Evolutionary conservation across 768 basidiomycete genomes (phyloP).

Genomic region (Boletus tylopilopsis): DNA sequence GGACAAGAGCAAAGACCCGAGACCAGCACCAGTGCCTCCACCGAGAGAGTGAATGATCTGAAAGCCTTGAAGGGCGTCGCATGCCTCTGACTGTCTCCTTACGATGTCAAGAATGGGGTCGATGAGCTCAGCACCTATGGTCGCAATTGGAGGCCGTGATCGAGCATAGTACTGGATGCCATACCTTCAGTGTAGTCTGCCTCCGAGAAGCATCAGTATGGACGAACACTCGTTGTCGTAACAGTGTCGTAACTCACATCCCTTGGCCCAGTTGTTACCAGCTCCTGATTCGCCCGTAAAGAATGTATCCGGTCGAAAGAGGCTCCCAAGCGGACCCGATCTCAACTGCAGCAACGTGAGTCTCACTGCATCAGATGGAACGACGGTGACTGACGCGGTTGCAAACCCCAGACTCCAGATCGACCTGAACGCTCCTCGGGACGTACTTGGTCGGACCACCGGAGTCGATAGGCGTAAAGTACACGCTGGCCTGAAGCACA

Average conservation of each 20-base stretch:
- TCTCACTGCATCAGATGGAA: neutral
- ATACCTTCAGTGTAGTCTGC: slow-evolving; percentile 86
- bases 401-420: slow-evolving; percentile 86
- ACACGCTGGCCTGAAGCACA: slow-evolving; percentile 62
- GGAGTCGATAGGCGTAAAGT: slow-evolving; percentile 69
- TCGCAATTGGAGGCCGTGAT: neutral
- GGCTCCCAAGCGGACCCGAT: slow-evolving; percentile 60
- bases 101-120: slow-evolving; percentile 82
- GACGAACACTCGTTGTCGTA: slow-evolving; percentile 1
- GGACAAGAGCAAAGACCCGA: slow-evolving; percentile 75
- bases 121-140: slow-evolving; percentile 81
- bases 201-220: slow-evolving; percentile 20
- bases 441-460: slow-evolving; percentile 67
- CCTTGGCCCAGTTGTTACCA: slow-evolving; percentile 96
- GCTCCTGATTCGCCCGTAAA: slow-evolving; percentile 60
- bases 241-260: slow-evolving; percentile 54
- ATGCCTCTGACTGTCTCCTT: slow-evolving; percentile 73
- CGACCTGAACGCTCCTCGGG: slow-evolving; percentile 85
- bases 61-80: slow-evolving; percentile 89
- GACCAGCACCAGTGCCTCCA: slow-evolving; percentile 85
- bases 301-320: slow-evolving; percentile 90
- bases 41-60: slow-evolving; percentile 88
- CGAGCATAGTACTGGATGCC: slow-evolving; percentile 1
- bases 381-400: slow-evolving; percentile 58
- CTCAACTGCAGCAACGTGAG: slow-evolving; percentile 46